Evolutionary conservation across 257 asterid genomes (phyloP).

Genomic region (Cordia subcordata): DNA sequence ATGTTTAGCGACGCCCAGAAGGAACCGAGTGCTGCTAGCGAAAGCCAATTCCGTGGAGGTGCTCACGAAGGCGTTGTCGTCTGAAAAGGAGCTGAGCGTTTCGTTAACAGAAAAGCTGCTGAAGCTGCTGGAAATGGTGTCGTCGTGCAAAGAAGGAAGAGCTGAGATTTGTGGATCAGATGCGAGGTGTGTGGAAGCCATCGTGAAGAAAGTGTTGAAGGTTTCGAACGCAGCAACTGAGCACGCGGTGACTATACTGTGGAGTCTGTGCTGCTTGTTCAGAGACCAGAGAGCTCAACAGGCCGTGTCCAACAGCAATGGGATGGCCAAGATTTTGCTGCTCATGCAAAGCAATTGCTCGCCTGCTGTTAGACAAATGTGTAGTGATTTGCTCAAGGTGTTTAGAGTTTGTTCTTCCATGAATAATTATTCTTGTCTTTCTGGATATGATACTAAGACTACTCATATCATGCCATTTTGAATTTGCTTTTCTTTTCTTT

Average conservation of each 20-base stretch:
- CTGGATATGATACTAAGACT: conserved; percentile 68
- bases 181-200: conserved; percentile 37
- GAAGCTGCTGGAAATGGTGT: conserved; percentile 45
- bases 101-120: conserved; percentile 41
- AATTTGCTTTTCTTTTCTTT: conserved; percentile 5
- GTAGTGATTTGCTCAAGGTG: conserved; percentile 61
- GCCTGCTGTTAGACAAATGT: conserved; percentile 70
- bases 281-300: conserved; percentile 59
- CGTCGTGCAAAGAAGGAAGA: conserved; percentile 68
- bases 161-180: conserved; percentile 38
- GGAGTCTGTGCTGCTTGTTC: conserved; percentile 72
- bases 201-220: conserved; percentile 57
- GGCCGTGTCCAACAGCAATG: conserved; percentile 46
- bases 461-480: conserved; percentile 90
- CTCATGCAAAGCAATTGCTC: conserved; percentile 70
- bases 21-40: conserved; percentile 38
- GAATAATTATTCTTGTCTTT: conserved; percentile 35
- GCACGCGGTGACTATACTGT: conserved; percentile 61
- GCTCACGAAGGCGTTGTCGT: conserved; percentile 32
- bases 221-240: conserved; percentile 68
- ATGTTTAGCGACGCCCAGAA: conserved; percentile 28
- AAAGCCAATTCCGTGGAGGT: conserved; percentile 46
- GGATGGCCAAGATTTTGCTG: conserved; percentile 64
- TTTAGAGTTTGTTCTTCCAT: conserved; percentile 34
- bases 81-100: conserved; percentile 39